Base-by-base conservation (phyloP, 495 filamentous ascomycete species). In the Bathelium albidoporum region DNA sequence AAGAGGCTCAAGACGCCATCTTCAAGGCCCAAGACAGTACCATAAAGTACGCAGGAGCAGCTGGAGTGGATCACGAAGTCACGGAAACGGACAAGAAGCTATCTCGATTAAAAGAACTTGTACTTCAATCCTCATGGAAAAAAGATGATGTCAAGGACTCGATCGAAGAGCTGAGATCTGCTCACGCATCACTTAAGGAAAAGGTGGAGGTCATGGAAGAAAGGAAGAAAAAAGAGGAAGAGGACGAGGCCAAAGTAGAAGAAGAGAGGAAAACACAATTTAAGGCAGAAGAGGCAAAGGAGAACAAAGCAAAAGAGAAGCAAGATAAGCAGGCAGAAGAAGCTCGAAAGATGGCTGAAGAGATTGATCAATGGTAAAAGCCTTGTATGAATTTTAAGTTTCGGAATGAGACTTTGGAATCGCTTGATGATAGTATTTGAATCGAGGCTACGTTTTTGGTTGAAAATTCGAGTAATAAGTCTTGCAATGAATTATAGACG, bases 1-100 rank as follows among this genome's bases (percentile, higher is more conserved):
- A 63, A 28, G 32, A 59, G 28, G 61, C 61, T 20, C 45, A 55
- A 22, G 61, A 63, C 28, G 44, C 49, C 26, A 41, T 59, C 29
- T 63, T 63, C 49, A n/a, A 55, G 18, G 61, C 49, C 20, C 43
- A 55, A 41, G 43, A 62, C n/a, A 53, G 39, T 18, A 44, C 43
- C 44, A 20, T 45, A 7, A 43, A 32, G n/a, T 44, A 62, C 5
- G 20, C 18, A 7, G 60, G 28, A n/a, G 22, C 29, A 3, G 29
- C 60, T 14, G 60, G 53, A 14, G 29, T 52, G 12, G 39, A 53
- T 11, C 49, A 43, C 10, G 43, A 32, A 28, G n/a, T 53, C 18
- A 29, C 28, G 1, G 36, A 62, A 32, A 55, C 49, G 20, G 49
- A 55, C 24, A 29, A 62, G 39, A 60, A 60, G 20, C 32, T 60